Conservation (phyloP, 805 yeast species). For the Wickerhamomyces pijperi region DNA sequence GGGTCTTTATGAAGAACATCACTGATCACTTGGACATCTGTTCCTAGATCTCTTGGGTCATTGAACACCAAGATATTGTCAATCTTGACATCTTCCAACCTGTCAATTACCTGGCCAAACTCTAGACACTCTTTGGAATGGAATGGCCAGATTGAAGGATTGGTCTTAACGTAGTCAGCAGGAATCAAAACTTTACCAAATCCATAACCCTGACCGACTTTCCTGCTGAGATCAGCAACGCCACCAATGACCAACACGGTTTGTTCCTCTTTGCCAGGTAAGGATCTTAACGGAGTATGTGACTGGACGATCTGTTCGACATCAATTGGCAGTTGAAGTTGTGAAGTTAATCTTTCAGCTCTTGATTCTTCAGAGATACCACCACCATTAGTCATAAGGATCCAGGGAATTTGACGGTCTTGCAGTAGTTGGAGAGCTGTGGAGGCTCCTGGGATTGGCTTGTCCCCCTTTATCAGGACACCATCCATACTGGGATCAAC, state of each 20-base stretch:
- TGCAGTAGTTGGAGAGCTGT: conserved; percentile 47
- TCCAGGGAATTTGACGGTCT: conserved; percentile 52
- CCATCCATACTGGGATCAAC: conserved; percentile 60
- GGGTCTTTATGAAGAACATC: conserved; percentile 63
- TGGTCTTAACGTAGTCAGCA: conserved; percentile 52
- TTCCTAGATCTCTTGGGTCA: conserved; percentile 83
- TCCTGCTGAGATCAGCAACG: conserved; percentile 51
- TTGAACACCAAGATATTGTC: conserved; percentile 78
- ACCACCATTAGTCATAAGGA: conserved; percentile 87
- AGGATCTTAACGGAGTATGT: conserved; percentile 73
- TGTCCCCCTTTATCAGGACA: conserved; percentile 65
- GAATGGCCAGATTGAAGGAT: conserved; percentile 73
- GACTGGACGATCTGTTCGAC: conserved; percentile 62
- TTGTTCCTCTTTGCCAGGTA: conserved; percentile 36
- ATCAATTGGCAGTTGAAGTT: conserved; percentile 23
- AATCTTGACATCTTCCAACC: conserved; percentile 13
- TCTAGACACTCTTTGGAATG: conserved; percentile 37
- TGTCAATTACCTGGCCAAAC: conserved; percentile 18
- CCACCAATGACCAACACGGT: conserved; percentile 84
- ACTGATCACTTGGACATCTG: conserved; percentile 68
- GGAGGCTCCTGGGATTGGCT: conserved; percentile 54
- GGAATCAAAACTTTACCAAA: conserved; percentile 66
- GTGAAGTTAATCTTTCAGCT: conserved; percentile 36
- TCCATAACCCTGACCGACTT: conserved; percentile 69
- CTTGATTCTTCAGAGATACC: conserved; percentile 62